A percentile compares a stretch with the other conserved stretches of the same genome.
These are phyloP conservation scores for Fragilaria crotonensis DNA, from an alignment of 108 stramenopile species.

Conservation along the genomic window DNA sequence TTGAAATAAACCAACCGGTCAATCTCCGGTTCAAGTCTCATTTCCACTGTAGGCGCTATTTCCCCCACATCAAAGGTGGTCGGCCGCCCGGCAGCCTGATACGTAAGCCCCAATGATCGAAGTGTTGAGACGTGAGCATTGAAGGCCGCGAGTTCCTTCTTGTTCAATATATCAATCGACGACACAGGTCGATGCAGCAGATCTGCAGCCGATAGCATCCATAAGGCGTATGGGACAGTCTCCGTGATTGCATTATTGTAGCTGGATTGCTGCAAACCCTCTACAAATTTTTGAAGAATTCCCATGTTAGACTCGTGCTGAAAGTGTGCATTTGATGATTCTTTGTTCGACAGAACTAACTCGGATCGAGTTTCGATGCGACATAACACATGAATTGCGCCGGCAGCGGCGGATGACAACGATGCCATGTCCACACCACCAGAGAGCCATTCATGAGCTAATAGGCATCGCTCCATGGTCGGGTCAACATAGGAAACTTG, in stretches of 20 bases:
- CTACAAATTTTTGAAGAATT: conserved; percentile 56
- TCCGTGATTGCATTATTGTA: conserved; percentile 34
- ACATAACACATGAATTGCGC: conserved; percentile 70
- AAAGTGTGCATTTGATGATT: conserved; percentile 46
- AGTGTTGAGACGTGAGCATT: conserved; percentile 49
- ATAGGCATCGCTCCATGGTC: conserved; percentile 62
- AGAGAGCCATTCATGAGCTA: conserved; percentile 61
- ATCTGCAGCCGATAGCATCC: conserved; percentile 64
- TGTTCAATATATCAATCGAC: conserved; percentile 55
- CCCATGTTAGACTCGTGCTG: conserved; percentile 50
- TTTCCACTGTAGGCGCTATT: conserved; percentile 12
- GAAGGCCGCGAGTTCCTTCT: conserved; percentile 48
- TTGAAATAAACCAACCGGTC: conserved; percentile 46
- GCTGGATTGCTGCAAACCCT: conserved; percentile 32
- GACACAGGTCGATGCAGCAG: conserved; percentile 60
- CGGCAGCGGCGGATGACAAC: conserved; percentile 45
- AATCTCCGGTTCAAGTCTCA: conserved; percentile 72
- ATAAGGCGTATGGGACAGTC: conserved; percentile 57
- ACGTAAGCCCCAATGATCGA: conserved; percentile 64
- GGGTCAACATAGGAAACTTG: conserved; percentile 75
- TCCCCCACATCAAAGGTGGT: neutral
- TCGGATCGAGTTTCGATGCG: conserved; percentile 67
- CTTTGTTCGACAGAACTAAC: conserved; percentile 52
- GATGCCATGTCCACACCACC: conserved; percentile 35
- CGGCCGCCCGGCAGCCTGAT: conserved; percentile 35